Evolutionary conservation across 345 rosid species (phyloP).

Genomic region (Turnera subulata): DNA sequence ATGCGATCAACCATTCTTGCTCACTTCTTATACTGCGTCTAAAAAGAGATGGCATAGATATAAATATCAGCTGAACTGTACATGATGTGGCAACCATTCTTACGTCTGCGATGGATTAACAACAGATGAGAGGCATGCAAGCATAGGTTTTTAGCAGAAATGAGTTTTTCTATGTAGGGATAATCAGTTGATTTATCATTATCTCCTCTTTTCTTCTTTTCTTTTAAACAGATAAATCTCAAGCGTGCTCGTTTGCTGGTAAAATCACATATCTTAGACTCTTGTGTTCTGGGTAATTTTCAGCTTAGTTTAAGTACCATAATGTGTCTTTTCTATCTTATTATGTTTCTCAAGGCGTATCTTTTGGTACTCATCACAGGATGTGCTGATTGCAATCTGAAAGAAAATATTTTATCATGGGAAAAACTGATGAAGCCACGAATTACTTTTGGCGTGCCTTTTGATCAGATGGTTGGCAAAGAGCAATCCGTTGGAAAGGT

Average conservation of each 20-base stretch:
- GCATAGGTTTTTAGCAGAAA: no score
- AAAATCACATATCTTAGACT: constrained; percentile 57
- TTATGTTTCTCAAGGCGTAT: neutral
- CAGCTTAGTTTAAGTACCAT: constrained; percentile 4
- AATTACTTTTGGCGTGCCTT: constrained; percentile 66
- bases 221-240: constrained; percentile 88
- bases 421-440: constrained; percentile 74
- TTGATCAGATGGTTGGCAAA: constrained; percentile 59
- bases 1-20: neutral
- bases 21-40: no score
- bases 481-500: constrained; percentile 54
- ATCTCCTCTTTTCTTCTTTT: no score
- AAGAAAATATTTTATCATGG: constrained; percentile 75
- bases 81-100: no score
- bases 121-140: no score
- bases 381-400: constrained; percentile 67
- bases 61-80: neutral
- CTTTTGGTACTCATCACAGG: constrained; percentile 40
- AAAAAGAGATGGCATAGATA: no score
- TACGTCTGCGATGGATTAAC: no score
- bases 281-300: constrained; percentile 56
- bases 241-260: constrained; percentile 89
- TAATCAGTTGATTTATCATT: no score
- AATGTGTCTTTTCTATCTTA: neutral
- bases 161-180: no score